Evolutionary conservation across 345 rosid species (phyloP).

Genomic region (Isatis tinctoria): DNA sequence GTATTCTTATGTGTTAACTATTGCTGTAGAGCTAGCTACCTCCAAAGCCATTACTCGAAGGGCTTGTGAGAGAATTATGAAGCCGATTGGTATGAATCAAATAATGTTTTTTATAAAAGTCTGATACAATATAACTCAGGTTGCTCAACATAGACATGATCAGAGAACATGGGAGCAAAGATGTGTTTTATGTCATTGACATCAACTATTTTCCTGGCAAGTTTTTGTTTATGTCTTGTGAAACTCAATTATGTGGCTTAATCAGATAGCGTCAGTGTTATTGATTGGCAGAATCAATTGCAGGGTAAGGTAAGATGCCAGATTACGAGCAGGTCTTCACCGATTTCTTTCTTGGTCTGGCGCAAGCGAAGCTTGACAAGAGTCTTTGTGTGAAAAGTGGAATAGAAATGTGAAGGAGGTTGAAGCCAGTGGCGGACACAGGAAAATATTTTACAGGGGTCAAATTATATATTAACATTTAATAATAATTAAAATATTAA

Average conservation of each 20-base stretch:
- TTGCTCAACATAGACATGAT: conserved; percentile 92
- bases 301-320: conserved; percentile 90
- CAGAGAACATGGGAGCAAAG: conserved; percentile 69
- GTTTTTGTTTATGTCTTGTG: conserved; percentile 16
- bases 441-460: no score
- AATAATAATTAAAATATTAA: no score
- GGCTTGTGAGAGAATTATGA: conserved; percentile 71
- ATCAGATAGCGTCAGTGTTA: neutral
- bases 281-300: neutral
- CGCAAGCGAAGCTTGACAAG: conserved; percentile 38
- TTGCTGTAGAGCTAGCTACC: conserved; percentile 70
- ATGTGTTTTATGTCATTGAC: conserved; percentile 77
- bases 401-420: no score
- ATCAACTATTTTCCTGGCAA: conserved; percentile 96
- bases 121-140: conserved; percentile 33
- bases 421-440: no score
- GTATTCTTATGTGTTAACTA: conserved; percentile 13
- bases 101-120: neutral
- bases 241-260: neutral
- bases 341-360: conserved; percentile 54
- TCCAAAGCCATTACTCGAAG: conserved; percentile 73
- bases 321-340: conserved; percentile 76
- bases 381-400: conserved; percentile 12
- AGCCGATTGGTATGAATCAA: conserved; percentile 47
- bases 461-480: no score